Evolutionary conservation across 371 early-diverging fungal species (phyloP), one percentile per base, ranked within the genome.

Genomic region (Syncephalastrum racemosum): DNA sequence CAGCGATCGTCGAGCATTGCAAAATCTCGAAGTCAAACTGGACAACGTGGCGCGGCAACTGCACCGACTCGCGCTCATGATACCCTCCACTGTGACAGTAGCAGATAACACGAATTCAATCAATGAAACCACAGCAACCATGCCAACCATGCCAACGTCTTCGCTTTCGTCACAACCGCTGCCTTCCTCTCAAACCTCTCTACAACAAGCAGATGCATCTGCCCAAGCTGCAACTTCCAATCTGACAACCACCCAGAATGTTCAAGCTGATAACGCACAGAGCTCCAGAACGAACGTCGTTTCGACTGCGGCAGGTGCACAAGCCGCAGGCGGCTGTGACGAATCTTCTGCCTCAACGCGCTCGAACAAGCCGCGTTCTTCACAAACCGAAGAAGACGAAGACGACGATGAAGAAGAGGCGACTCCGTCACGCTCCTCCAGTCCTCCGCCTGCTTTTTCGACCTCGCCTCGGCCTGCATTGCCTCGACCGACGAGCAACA

Each of bases 391-490:
- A 22, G 8, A 15, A 13, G 20, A 53, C 10, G 23, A 14, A 3
- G 20, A 18, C 18, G 46, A 25, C 10, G 23, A 16, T 16, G 25
- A 46, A 22, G 36, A 2, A 48, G 36, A 31, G 36, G 12, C 36
- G 10, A 31, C 8, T 8, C 36, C 8, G 2, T 31, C 36, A 31
- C 36, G 36, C 36, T 31, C 36, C 0, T 31, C 53, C 8, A 71
- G 68, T 46, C 68, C 74, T 16, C 67, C 75, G 43, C 67, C 71
- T 41, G 65, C 70, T 4, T 68, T 66, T 54, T 55, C 64, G 22
- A 50, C 59, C 0, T 47, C 64, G 5, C 47, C 62, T 4, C 46
- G 58, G 39, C 56, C 50, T 2, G 23, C 39, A 7, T 43, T 25
- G 40, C 42, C 23, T 40, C 39, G 44, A 39, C 19, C 18, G 15